Base-by-base conservation (phyloP, 1,139 yeast species). In the Pichia sp. region DNA sequence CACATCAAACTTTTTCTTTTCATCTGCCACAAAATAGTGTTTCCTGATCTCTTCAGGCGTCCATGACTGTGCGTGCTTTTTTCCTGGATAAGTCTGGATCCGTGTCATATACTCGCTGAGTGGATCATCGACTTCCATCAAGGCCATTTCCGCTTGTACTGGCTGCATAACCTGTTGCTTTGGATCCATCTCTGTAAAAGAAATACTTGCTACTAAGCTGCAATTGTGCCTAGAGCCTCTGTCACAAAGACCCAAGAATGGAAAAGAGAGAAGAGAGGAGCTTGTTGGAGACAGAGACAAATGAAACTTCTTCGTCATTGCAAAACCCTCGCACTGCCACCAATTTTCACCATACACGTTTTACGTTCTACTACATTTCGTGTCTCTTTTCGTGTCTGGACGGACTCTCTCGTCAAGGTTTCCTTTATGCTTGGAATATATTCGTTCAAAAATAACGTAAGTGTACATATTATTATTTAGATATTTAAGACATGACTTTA, bases 1-100 rank as follows among this genome's bases (percentile, higher is more conserved):
- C 10, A 80, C 75, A 61, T 81, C 76, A 60, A 82, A 75, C 48
- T 67, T 68, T 49, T 74, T 75, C 60, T 78, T 78, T n/a, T 74
- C 78, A 11, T 79, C 73, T 36, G 72, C 71, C 13, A 78, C 77
- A 61, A 82, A 77, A 66, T 82, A 82, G 51, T 69, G 53, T 8
- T 45, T 38, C 16, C 31, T 49, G 2, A 32, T 7, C 7, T 23
- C 30, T 8, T 34, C 44, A 26, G 34, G 11, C 5, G 46, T 38
- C 16, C 5, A 11, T 19, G 5, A 8, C 19, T 19, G 45, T 6
- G 19, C 44, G n/a, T 32, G 41, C 40, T 40, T 44, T 2, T 4
- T 26, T 23, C 32, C 53, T 7, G 47, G 53, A 43, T 47, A 51
- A 4, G 26, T 5, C 8, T 43, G 23, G 26, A 51, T 38, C 2